phyloP scores from a whole-genome alignment of 73 alveolate species.

The Stentor coeruleus region DNA sequence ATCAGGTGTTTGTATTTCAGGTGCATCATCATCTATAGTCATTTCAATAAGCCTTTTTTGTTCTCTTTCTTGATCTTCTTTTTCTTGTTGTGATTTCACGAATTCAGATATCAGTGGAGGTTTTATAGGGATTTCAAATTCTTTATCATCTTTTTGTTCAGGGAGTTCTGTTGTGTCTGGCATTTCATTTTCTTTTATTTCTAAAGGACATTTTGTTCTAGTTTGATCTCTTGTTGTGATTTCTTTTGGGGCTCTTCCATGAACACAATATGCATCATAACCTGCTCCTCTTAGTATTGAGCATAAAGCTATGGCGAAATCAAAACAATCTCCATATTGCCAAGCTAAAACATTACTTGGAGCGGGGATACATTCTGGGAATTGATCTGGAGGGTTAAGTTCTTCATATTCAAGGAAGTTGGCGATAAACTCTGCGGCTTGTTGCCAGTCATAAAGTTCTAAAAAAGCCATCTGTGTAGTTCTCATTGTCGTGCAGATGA shows the following conservation, averaged over 20 bases:
- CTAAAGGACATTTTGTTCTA: constrained; percentile 67
- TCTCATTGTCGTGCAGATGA: too few relatives aligned
- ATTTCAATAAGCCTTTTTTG: constrained; percentile 64
- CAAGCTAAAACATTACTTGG: too few relatives aligned
- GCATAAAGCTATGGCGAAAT: too few relatives aligned
- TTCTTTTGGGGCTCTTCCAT: constrained; percentile 85
- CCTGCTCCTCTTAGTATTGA: too few relatives aligned
- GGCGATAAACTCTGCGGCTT: constrained; percentile 43
- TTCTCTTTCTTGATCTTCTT: constrained; percentile 49
- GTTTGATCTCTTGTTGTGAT: constrained; percentile 83
- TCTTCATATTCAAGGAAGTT: too few relatives aligned
- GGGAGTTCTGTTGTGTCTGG: constrained; percentile 36
- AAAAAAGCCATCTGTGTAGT: too few relatives aligned
- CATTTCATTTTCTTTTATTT: constrained; percentile 29
- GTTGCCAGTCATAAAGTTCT: too few relatives aligned
- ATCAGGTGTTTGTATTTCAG: constrained; percentile 82
- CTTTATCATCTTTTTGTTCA: constrained; percentile 46
- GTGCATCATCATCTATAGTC: constrained; percentile 87
- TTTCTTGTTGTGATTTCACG: constrained; percentile 46
- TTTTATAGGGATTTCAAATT: constrained; percentile 59
- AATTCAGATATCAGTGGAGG: constrained; percentile 64
- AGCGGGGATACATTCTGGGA: constrained; percentile 58
- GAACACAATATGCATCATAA: constrained; percentile 88
- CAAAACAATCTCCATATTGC: too few relatives aligned
- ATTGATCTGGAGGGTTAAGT: constrained; percentile 63